Percentiles rank a stretch among this genome's conserved stretches.
phyloP scores from a whole-genome alignment of 768 basidiomycete genomes.

The Hypholoma sublateritium region DNA sequence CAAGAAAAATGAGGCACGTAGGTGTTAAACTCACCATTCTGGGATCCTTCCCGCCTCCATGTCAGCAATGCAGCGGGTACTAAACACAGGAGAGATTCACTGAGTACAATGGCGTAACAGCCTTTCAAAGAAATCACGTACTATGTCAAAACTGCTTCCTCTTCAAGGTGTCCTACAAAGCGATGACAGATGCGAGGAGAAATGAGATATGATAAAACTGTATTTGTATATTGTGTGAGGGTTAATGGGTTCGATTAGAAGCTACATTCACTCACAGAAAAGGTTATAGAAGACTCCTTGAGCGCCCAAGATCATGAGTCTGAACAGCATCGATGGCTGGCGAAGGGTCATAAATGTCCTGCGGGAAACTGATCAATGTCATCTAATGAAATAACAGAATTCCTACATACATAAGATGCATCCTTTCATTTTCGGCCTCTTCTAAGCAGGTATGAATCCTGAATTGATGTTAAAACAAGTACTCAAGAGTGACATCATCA shows the following conservation, averaged over 20 bases:
- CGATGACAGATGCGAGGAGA: conserved; percentile 81
- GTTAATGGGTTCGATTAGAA: conserved; percentile 1
- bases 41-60: conserved; percentile 81
- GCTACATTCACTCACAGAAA: conserved; percentile 59
- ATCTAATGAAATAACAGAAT: neutral
- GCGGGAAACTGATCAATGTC: conserved; percentile 9
- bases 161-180: conserved; percentile 90
- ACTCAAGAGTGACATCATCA: neutral
- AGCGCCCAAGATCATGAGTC: conserved; percentile 80
- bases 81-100: conserved; percentile 22
- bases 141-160: conserved; percentile 95
- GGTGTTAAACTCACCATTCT: neutral
- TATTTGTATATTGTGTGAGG: conserved; percentile 10
- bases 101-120: neutral
- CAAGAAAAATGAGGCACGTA: neutral
- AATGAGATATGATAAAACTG: conserved; percentile 77
- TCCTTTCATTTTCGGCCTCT: conserved; percentile 96
- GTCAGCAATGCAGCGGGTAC: conserved; percentile 81
- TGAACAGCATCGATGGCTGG: conserved; percentile 78
- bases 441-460: conserved; percentile 94
- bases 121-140: conserved; percentile 33
- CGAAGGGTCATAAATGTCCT: conserved; percentile 94
- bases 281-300: conserved; percentile 92
- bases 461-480: conserved; percentile 46
- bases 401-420: conserved; percentile 87